Evolutionary conservation across 768 basidiomycete species (phyloP).

Genomic region (Leccinum rimulosum): DNA sequence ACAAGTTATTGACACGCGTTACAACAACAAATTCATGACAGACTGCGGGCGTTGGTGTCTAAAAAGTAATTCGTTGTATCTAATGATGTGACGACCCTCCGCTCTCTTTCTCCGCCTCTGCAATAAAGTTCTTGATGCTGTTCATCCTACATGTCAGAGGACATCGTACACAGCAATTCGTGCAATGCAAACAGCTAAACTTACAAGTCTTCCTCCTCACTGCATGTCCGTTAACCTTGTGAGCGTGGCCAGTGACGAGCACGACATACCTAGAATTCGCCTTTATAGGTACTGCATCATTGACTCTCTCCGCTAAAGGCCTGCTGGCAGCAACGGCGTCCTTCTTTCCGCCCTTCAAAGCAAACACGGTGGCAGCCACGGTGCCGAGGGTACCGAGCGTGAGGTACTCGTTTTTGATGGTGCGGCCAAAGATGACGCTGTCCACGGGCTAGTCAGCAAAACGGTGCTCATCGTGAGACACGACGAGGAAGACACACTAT

Average conservation of each 20-base stretch:
- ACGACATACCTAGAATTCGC: conserved; percentile 65
- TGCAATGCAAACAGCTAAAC: conserved; percentile 29
- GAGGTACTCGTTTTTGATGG: conserved; percentile 79
- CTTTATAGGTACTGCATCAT: conserved; percentile 60
- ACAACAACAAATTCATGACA: neutral
- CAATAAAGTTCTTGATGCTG: conserved; percentile 79
- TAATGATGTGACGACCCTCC: conserved; percentile 36
- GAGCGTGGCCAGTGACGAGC: neutral
- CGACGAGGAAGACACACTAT: conserved; percentile 34
- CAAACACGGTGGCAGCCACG: conserved; percentile 52
- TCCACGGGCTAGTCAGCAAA: conserved; percentile 4
- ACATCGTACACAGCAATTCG: conserved; percentile 28
- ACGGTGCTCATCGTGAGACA: neutral
- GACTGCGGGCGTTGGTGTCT: neutral
- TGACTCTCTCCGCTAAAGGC: conserved; percentile 54
- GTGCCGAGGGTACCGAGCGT: conserved; percentile 64
- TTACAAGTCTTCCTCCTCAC: conserved; percentile 86
- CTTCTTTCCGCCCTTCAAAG: conserved; percentile 57
- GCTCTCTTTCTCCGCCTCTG: conserved; percentile 78
- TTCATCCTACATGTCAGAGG: conserved; percentile 46
- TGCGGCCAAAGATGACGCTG: conserved; percentile 77
- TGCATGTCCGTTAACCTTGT: conserved; percentile 27
- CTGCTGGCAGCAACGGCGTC: conserved; percentile 37
- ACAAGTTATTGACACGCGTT: neutral
- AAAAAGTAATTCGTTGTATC: neutral